Conservation (phyloP, 768 basidiomycete genomes). For the Agaricus blazei region DNA sequence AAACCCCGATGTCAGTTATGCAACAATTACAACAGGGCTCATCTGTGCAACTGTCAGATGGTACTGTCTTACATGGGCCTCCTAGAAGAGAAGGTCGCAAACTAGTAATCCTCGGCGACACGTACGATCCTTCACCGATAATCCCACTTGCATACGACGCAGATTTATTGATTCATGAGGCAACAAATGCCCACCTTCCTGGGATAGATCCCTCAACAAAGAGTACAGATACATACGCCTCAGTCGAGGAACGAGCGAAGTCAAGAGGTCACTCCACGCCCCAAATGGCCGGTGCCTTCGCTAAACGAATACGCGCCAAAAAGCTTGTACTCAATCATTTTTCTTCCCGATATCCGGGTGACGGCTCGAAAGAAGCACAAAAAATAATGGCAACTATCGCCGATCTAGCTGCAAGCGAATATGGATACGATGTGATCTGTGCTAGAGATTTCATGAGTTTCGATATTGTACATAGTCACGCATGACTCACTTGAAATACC, state of each 20-base stretch:
- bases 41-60: slow-evolving; percentile 60
- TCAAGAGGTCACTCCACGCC: slow-evolving; percentile 89
- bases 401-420: slow-evolving; percentile 48
- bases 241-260: slow-evolving; percentile 57
- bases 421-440: slow-evolving; percentile 55
- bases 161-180: slow-evolving; percentile 82
- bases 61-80: slow-evolving; percentile 68
- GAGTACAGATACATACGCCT: slow-evolving; percentile 52
- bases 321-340: slow-evolving; percentile 81
- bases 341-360: slow-evolving; percentile 72
- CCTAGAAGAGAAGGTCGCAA: slow-evolving; percentile 64
- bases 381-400: slow-evolving; percentile 61
- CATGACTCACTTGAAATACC: slow-evolving; percentile 12
- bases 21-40: slow-evolving; percentile 61
- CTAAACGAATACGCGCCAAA: slow-evolving; percentile 54
- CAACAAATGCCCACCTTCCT: slow-evolving; percentile 82
- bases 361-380: slow-evolving; percentile 47
- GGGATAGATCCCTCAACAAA: slow-evolving; percentile 58
- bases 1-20: slow-evolving; percentile 65
- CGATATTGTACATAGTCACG: slow-evolving; percentile 36
- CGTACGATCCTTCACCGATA: slow-evolving; percentile 72
- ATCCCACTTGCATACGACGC: slow-evolving; percentile 54
- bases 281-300: slow-evolving; percentile 84
- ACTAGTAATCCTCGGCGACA: slow-evolving; percentile 81
- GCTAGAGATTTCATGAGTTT: slow-evolving; percentile 74